Evolutionary conservation across 2,329 filamentous ascomycete genomes (phyloP).

Genomic region (Ilyonectria robusta): DNA sequence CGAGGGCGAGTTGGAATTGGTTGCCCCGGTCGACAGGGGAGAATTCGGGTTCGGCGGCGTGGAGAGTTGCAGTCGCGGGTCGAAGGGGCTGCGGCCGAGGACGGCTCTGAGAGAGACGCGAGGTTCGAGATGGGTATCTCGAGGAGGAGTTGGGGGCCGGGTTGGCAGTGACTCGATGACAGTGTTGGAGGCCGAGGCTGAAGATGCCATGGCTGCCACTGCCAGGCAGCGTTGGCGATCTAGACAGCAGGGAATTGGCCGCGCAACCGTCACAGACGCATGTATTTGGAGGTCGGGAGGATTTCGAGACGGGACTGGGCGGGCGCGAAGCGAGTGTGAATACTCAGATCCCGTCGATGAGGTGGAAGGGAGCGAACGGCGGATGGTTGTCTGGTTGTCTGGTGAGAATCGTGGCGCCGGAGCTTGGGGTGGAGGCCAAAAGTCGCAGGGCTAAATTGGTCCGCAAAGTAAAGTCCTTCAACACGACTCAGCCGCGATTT

Average conservation of each 20-base stretch:
- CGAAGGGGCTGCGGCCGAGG: slow-evolving; percentile 55
- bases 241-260: slow-evolving; percentile 54
- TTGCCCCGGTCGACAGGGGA: slow-evolving; percentile 58
- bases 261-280: slow-evolving; percentile 41
- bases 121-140: slow-evolving; percentile 62
- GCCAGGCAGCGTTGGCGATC: slow-evolving; percentile 57
- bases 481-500: slow-evolving; percentile 41
- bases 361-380: neutral
- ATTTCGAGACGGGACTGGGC: slow-evolving; percentile 17
- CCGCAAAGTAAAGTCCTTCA: slow-evolving; percentile 23
- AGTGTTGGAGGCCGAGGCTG: slow-evolving; percentile 53
- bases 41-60: slow-evolving; percentile 68
- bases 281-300: slow-evolving; percentile 33
- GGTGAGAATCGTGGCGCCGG: slow-evolving; percentile 28
- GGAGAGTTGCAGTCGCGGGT: slow-evolving; percentile 56
- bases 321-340: neutral
- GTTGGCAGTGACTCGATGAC: slow-evolving; percentile 67
- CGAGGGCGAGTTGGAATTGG: slow-evolving; percentile 60
- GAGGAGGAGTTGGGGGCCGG: slow-evolving; percentile 78
- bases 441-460: slow-evolving; percentile 29
- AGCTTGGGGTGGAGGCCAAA: slow-evolving; percentile 31
- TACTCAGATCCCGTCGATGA: neutral
- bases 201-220: slow-evolving; percentile 59
- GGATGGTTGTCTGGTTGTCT: neutral
- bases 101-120: slow-evolving; percentile 54